These are phyloP conservation scores for Hygrophorus russula DNA, from an alignment of 768 basidiomycete species.

Conservation along the genomic window DNA sequence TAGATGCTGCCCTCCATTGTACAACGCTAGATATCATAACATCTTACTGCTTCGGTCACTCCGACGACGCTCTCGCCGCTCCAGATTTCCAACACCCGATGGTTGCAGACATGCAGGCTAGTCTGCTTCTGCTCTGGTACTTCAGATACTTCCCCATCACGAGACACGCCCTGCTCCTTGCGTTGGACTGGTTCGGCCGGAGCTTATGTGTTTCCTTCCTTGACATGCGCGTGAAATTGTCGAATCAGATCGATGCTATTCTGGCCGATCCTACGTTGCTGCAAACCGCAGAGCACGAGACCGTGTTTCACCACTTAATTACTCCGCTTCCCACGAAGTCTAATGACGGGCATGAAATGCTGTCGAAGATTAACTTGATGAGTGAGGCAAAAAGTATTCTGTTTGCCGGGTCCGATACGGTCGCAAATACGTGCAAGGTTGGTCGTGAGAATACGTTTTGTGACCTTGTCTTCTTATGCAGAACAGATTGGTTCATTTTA, in stretches of 20 bases:
- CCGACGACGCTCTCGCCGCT: slow-evolving; percentile 15
- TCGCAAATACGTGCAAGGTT: slow-evolving; percentile 22
- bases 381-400: slow-evolving; percentile 25
- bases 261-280: slow-evolving; percentile 16
- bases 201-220: not conserved
- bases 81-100: slow-evolving; percentile 20
- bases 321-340: slow-evolving; percentile 7
- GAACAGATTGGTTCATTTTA: slow-evolving; percentile 19
- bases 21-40: slow-evolving; percentile 29
- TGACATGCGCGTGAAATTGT: slow-evolving; percentile 15
- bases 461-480: too few relatives aligned
- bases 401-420: slow-evolving; percentile 34
- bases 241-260: slow-evolving; percentile 16
- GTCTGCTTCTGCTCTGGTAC: slow-evolving; percentile 3
- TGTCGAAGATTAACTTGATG: slow-evolving; percentile 19
- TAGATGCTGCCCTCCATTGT: slow-evolving; percentile 28
- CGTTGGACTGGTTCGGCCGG: too few relatives aligned
- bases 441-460: too few relatives aligned
- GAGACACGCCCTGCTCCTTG: too few relatives aligned
- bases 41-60: slow-evolving; percentile 25
- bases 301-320: slow-evolving; percentile 23
- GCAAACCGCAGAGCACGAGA: slow-evolving; percentile 20
- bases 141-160: slow-evolving; percentile 7
- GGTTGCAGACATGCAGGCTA: slow-evolving; percentile 4
- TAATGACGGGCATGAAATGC: not conserved